Evolutionary conservation across 345 rosid species (phyloP).

Genomic region (Acer saccharum): DNA sequence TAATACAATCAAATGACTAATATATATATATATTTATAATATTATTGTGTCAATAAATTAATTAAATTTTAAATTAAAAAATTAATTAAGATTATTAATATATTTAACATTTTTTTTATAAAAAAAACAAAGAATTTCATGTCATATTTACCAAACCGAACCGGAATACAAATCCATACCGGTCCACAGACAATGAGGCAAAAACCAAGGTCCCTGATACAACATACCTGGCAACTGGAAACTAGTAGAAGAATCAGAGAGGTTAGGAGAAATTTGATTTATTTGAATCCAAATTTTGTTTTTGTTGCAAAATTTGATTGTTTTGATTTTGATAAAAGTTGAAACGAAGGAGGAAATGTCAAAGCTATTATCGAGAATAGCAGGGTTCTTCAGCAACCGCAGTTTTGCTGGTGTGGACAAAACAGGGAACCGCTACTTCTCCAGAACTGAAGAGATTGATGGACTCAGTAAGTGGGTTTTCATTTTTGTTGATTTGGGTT

Average conservation of each 20-base stretch:
- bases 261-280: neutral
- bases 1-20: too few species aligned
- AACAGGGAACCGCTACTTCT: slow-evolving; percentile 80
- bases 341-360: slow-evolving; percentile 53
- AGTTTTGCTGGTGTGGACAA: slow-evolving; percentile 61
- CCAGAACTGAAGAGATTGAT: slow-evolving; percentile 77
- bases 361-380: slow-evolving; percentile 65
- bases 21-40: too few species aligned
- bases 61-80: too few species aligned
- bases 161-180: neutral
- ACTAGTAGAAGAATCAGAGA: neutral
- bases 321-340: neutral
- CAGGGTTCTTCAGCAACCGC: slow-evolving; percentile 63
- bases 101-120: too few species aligned
- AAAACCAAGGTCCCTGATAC: neutral
- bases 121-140: too few species aligned
- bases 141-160: neutral
- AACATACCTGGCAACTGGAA: neutral
- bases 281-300: neutral
- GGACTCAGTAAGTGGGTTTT: slow-evolving; percentile 65
- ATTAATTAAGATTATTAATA: too few species aligned
- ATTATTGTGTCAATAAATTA: too few species aligned
- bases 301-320: too few species aligned
- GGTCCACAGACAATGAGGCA: neutral
- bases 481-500: neutral